phyloP scores from a whole-genome alignment of 768 basidiomycete genomes.

The Hypholoma fasciculare region DNA sequence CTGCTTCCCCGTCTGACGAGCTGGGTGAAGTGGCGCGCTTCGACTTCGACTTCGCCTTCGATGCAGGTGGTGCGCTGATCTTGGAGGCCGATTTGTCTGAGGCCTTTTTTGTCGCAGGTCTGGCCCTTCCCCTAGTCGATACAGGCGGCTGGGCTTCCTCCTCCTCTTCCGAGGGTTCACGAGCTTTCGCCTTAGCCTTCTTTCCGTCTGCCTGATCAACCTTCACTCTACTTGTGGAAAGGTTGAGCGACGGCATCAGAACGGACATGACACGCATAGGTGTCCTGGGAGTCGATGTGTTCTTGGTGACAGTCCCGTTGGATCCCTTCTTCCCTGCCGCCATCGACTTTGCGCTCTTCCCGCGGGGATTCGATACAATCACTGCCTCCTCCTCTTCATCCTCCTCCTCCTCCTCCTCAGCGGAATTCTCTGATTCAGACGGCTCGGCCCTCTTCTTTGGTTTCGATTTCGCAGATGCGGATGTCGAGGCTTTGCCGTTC shows the following conservation, averaged over 20 bases:
- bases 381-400: constrained; percentile 1
- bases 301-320: neutral
- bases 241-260: constrained; percentile 10
- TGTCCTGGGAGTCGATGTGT: neutral
- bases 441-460: constrained; percentile 3
- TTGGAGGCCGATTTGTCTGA: neutral
- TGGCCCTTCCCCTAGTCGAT: neutral
- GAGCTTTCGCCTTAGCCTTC: neutral
- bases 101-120: neutral
- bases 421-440: neutral
- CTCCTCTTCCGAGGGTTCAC: neutral
- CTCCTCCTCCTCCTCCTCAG: constrained; percentile 5
- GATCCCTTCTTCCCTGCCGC: neutral
- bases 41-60: constrained; percentile 5
- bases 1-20: neutral
- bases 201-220: neutral
- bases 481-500: constrained; percentile 6
- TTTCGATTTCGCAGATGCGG: neutral
- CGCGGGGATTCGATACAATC: neutral
- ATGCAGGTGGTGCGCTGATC: neutral
- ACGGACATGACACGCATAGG: constrained; percentile 14
- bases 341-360: neutral
- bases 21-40: neutral
- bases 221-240: constrained; percentile 6
- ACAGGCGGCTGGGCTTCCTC: neutral